These are phyloP conservation scores for Scytalidium lignicola DNA, from an alignment of 2,329 filamentous ascomycete genomes.

Conservation along the genomic window DNA sequence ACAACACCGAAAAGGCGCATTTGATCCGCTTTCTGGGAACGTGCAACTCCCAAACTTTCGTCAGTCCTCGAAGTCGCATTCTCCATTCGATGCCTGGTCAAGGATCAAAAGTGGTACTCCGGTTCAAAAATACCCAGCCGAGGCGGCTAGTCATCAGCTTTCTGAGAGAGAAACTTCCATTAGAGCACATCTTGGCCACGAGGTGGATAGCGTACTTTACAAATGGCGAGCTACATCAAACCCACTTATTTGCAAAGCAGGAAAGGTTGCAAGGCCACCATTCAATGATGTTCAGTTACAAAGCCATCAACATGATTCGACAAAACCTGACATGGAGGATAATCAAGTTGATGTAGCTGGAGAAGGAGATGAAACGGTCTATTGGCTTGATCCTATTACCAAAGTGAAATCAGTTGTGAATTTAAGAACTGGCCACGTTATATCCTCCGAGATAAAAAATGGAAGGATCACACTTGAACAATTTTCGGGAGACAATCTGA, in stretches of 20 bases:
- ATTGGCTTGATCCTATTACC: constrained; percentile 60
- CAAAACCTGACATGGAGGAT: not conserved
- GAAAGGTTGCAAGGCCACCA: constrained; percentile 38
- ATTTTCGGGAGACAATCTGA: constrained; percentile 3
- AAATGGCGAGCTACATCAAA: not conserved
- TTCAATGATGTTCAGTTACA: constrained; percentile 32
- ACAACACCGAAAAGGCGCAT: not conserved
- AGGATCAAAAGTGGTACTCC: constrained; percentile 30
- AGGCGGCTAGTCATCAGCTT: not conserved
- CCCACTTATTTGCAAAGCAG: constrained; percentile 36
- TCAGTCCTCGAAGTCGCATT: constrained; percentile 12
- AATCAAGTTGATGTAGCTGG: constrained; percentile 9
- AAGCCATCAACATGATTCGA: not conserved
- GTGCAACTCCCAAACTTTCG: constrained; percentile 20
- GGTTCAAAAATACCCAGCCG: not conserved
- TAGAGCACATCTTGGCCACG: not conserved
- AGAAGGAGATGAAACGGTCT: constrained; percentile 33
- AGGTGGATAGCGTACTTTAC: not conserved
- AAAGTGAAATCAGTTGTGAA: constrained; percentile 47
- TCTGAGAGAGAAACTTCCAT: not conserved
- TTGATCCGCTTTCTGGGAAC: constrained; percentile 16
- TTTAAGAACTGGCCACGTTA: constrained; percentile 46
- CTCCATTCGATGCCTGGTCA: constrained; percentile 32
- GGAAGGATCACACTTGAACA: constrained; percentile 31
- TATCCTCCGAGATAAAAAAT: constrained; percentile 22